Evolutionary conservation across 106 monocot species (phyloP), one percentile per base, ranked within the genome.

Genomic region (Narthecium ossifragum): DNA sequence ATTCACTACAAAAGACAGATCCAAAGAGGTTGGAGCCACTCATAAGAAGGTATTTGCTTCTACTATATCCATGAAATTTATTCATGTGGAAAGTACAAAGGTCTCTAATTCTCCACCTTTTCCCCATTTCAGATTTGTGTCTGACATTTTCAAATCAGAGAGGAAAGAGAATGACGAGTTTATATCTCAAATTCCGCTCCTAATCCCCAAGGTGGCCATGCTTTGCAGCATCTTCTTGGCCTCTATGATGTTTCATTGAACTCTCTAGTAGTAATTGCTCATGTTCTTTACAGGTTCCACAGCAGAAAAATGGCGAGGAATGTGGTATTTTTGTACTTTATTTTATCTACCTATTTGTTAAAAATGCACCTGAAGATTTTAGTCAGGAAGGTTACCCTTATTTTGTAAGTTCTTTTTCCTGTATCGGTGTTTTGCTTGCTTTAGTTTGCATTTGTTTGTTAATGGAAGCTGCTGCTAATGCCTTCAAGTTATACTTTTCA

Each of bases 241-340:
- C 14, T 39, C 34, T 53, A 4, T 45, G 45, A 18, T 46, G 11
- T 43, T 38, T 40, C 43, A 31, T 27, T 7, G 2, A 34, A n/a
- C n/a, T n/a, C n/a, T n/a, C n/a, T n/a, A n/a, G n/a, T n/a, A n/a
- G n/a, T n/a, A n/a, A n/a, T n/a, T n/a, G n/a, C n/a, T n/a, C n/a
- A n/a, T n/a, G n/a, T n/a, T n/a, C n/a, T n/a, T n/a, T n/a, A n/a
- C 64, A 88, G 88, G 88, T 88, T 29, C 88, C 83, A 23, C 88
- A 88, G 32, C 88, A 88, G 56, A 79, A n/a, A 65, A 67, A 70
- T 74, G 76, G 73, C 8, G 88, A 88, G 38, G 83, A 83, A 54
- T 88, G 88, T 45, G 88, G 88, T 29, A 51, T 73, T 15, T 88
- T 73, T 80, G 83, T 88, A 46, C 80, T 88, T 48, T 80, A 83